Evolutionary conservation across 2,329 filamentous ascomycete species (phyloP).

Genomic region (Aspergillus phoenicis): DNA sequence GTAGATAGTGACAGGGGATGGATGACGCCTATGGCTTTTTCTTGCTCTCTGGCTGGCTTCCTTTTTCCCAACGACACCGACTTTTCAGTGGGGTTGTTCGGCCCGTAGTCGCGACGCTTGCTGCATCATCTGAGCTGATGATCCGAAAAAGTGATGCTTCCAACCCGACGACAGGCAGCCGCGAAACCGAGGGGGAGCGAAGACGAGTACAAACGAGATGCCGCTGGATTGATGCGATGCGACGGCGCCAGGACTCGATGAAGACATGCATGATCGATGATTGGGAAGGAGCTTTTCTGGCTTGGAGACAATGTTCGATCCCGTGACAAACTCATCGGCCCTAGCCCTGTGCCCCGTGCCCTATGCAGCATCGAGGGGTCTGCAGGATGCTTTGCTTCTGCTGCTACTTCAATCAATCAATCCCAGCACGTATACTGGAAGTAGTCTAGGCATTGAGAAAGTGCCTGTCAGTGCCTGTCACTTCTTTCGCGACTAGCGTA

Average conservation of each 20-base stretch:
- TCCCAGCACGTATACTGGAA: too few species aligned
- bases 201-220: neutral
- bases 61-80: conserved; percentile 4
- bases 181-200: neutral
- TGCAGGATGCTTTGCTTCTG: conserved; percentile 4
- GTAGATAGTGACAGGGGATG: neutral
- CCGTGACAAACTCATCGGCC: conserved; percentile 10
- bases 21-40: neutral
- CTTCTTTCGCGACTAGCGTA: too few species aligned
- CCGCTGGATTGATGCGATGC: neutral
- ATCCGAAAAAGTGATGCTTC: neutral
- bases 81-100: conserved; percentile 8
- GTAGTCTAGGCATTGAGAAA: too few species aligned
- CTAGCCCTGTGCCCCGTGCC: conserved; percentile 18
- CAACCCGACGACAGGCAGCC: neutral
- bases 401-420: too few species aligned
- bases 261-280: neutral
- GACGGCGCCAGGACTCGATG: neutral
- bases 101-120: neutral
- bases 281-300: neutral
- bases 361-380: neutral
- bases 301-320: conserved; percentile 3
- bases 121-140: neutral
- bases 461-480: too few species aligned
- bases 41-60: neutral